Evolutionary conservation across 2,329 filamentous ascomycete genomes (phyloP).

Genomic region (Alternaria metachromatica): DNA sequence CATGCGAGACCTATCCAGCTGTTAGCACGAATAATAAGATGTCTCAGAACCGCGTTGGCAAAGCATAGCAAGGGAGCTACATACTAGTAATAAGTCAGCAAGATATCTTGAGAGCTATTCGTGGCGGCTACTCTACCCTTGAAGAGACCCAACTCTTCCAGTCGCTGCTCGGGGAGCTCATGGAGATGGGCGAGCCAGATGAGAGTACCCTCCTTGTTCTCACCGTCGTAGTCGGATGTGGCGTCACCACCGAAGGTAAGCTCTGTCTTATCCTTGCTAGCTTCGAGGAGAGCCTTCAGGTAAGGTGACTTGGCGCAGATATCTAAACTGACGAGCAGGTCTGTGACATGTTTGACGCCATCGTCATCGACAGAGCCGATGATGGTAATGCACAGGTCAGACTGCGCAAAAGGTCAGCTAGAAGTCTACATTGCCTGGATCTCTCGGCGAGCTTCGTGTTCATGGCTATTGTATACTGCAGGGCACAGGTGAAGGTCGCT

Average conservation of each 20-base stretch:
- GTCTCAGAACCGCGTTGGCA: too few species aligned
- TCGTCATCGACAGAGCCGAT: constrained; percentile 9
- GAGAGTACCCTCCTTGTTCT: constrained; percentile 15
- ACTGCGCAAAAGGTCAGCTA: neutral
- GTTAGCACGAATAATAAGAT: too few species aligned
- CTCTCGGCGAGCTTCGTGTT: too few species aligned
- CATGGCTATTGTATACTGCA: too few species aligned
- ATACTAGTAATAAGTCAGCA: too few species aligned
- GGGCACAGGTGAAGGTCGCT: neutral
- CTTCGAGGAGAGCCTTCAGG: constrained; percentile 6
- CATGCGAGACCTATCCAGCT: constrained; percentile 6
- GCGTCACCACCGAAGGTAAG: constrained; percentile 16
- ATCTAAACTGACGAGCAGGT: constrained; percentile 8
- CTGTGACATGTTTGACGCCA: constrained; percentile 16
- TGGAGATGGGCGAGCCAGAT: constrained; percentile 21
- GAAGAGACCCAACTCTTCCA: constrained; percentile 15
- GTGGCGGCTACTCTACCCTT: neutral
- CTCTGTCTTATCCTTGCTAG: constrained; percentile 7
- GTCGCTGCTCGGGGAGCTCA: constrained; percentile 10
- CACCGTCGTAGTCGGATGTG: constrained; percentile 8
- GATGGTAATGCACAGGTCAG: constrained; percentile 16
- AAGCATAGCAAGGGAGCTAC: too few species aligned
- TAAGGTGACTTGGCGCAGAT: constrained; percentile 13
- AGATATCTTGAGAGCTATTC: too few species aligned
- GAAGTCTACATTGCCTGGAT: neutral